Percentiles rank a stretch among this genome's conserved stretches.
Evolutionary conservation across 208 protist species (phyloP).

Genomic region (Crithidia fasciculata): DNA sequence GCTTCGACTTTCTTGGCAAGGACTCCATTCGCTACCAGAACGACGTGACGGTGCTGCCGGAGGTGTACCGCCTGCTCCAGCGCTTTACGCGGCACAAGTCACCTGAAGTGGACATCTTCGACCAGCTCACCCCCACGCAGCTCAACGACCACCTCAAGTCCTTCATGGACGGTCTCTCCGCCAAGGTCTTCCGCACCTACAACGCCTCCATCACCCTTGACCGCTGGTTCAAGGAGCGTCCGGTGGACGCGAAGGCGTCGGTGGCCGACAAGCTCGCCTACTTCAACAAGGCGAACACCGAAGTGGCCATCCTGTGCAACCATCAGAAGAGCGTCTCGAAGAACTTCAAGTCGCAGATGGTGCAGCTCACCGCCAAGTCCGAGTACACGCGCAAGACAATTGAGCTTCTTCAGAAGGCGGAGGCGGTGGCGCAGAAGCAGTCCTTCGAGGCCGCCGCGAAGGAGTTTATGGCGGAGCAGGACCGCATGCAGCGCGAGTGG

Average conservation of each 20-base stretch:
- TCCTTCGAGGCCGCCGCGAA: constrained; percentile 77
- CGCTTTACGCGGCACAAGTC: constrained; percentile 89
- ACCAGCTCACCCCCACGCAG: constrained; percentile 86
- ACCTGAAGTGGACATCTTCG: constrained; percentile 93
- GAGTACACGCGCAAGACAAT: constrained; percentile 81
- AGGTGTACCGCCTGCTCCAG: constrained; percentile 93
- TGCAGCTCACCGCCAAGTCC: constrained; percentile 82
- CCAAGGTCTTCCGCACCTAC: constrained; percentile 99
- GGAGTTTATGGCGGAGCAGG: constrained; percentile 85
- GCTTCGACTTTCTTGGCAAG: constrained; percentile 99
- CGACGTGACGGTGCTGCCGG: constrained; percentile 87
- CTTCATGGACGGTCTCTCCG: constrained; percentile 96
- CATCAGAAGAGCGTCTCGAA: constrained; percentile 98
- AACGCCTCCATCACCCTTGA: constrained; percentile 99
- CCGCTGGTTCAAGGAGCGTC: constrained; percentile 94
- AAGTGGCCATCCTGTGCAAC: constrained; percentile 99
- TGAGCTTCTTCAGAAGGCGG: constrained; percentile 77
- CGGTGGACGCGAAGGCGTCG: constrained; percentile 68
- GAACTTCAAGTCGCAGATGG: constrained; percentile 78
- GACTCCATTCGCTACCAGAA: constrained; percentile 98
- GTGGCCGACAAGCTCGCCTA: constrained; percentile 92
- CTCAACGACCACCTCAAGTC: constrained; percentile 98
- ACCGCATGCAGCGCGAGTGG: constrained; percentile 89
- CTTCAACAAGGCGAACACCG: constrained; percentile 98
- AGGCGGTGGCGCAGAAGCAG: constrained; percentile 61